These are phyloP conservation scores for Coffea eugenioides DNA, from an alignment of 257 asterid species.

Conservation along the genomic window DNA sequence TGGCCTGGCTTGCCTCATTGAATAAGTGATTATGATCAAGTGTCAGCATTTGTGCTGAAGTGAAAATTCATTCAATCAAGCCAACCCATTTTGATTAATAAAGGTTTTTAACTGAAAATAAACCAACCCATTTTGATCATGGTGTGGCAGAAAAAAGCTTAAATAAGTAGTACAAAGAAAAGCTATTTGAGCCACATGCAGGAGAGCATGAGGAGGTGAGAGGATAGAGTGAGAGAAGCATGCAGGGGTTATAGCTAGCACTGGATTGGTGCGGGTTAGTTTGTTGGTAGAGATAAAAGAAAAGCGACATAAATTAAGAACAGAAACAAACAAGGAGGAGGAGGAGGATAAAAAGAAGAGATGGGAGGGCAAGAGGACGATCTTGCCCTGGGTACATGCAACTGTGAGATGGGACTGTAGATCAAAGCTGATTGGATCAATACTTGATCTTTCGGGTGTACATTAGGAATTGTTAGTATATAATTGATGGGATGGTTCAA, in stretches of 20 bases:
- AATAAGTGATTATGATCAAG: no score
- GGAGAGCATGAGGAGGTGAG: background rate
- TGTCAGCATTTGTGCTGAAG: background rate
- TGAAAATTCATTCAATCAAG: no score
- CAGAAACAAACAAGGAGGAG: background rate
- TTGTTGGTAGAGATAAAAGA: no score
- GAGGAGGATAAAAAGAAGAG: background rate
- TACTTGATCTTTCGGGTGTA: background rate
- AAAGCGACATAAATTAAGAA: no score
- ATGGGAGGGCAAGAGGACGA: background rate
- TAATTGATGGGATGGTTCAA: no score
- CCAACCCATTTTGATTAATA: no score
- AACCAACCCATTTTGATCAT: background rate
- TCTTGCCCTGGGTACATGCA: background rate
- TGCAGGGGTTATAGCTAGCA: background rate
- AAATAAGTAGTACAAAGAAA: no score
- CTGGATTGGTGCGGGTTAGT: background rate
- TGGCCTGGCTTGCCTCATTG: background rate
- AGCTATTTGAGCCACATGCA: background rate
- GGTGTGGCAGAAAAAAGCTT: background rate
- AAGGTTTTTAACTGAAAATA: background rate
- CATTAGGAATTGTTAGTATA: background rate
- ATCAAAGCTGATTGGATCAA: background rate
- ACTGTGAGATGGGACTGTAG: background rate
- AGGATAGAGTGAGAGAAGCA: background rate